Base-by-base conservation (phyloP, 108 stramenopile species). In the Stephanodiscus minutulus region DNA sequence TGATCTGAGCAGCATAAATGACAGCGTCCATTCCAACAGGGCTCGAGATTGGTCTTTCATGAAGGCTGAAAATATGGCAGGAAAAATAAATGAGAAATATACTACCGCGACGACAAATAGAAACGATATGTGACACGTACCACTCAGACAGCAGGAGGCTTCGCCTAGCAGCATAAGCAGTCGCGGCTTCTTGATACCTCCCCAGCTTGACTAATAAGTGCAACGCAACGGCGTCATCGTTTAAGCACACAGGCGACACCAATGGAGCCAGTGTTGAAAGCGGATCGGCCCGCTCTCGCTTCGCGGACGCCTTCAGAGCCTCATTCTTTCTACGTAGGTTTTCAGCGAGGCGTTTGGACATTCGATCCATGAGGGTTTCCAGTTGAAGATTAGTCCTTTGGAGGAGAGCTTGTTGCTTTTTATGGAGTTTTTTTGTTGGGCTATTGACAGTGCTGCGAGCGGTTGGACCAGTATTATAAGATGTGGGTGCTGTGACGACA, bases 1-100 rank as follows among this genome's bases (percentile, higher is more conserved):
- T 93, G 11, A 93, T 74, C 73, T 93, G 92, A 24, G 92, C 86
- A 52, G 92, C 85, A 47, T 91, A 93, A 71, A 93, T 93, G 18
- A 91, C 92, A 55, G 89, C 76, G 55, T 93, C 92, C 61, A 89
- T 87, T 31, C 84, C 86, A 48, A 64, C 63, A 20, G 76, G 70
- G 43, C 64, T 65, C 10, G 89, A 85, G 27, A 93, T 86, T 17
- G 89, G 89, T 61, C 87, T 77, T 78, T 93, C 92, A 60, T 93
- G 83, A 29, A 93, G 84, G 68, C 88, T 85, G 36, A 12, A 49
- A 55, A 62, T 6, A 18, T 24, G 9, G 5, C 12, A 41, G 22
- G n/a, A 7, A 39, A 24, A 61, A 1, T 41, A n/a, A 55, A 47
- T 54, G 61, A 54, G 29, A 54, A 47, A 13, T 48, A 28, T 55